A percentile compares a stretch with the other conserved stretches of the same genome.
Evolutionary conservation across 2,329 filamentous ascomycete genomes (phyloP).

Genomic region (Pyrenochaeta sp.): DNA sequence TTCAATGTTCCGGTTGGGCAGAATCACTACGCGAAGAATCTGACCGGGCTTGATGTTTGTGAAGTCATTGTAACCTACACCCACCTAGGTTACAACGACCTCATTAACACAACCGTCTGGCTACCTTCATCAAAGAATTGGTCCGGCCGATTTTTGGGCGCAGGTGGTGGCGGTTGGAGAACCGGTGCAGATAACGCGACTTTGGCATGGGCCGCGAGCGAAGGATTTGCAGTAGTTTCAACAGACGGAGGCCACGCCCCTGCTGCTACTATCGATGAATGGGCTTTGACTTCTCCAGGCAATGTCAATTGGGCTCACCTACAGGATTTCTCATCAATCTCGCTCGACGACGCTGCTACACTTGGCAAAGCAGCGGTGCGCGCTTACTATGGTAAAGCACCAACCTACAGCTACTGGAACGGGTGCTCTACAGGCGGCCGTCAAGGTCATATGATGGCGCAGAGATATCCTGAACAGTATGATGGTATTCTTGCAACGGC

Average conservation of each 20-base stretch:
- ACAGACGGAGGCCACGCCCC: conserved; percentile 30
- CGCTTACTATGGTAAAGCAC: conserved; percentile 37
- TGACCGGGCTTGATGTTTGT: conserved; percentile 34
- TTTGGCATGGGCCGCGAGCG: conserved; percentile 17
- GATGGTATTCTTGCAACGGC: conserved; percentile 42
- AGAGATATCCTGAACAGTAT: conserved; percentile 35
- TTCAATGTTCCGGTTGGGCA: conserved; percentile 7
- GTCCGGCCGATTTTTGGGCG: conserved; percentile 28
- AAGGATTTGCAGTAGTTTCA: conserved; percentile 30
- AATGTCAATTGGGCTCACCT: conserved; percentile 32
- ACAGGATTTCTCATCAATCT: conserved; percentile 40
- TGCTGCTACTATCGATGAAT: conserved; percentile 7
- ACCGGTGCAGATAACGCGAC: conserved; percentile 22
- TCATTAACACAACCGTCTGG: conserved; percentile 27
- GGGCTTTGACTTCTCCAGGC: conserved; percentile 17
- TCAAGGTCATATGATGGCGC: conserved; percentile 41
- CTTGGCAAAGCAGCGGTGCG: conserved; percentile 37
- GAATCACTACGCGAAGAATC: conserved; percentile 15
- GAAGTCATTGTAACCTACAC: conserved; percentile 46
- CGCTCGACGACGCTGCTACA: conserved; percentile 38
- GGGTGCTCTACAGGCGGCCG: conserved; percentile 27
- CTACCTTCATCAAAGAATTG: conserved; percentile 23
- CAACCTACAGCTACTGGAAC: conserved; percentile 43
- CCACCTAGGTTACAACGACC: conserved; percentile 25
- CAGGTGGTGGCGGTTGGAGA: conserved; percentile 29